Conservation (phyloP, 2,329 filamentous ascomycete genomes). For the Trichophyton benhamiae region DNA sequence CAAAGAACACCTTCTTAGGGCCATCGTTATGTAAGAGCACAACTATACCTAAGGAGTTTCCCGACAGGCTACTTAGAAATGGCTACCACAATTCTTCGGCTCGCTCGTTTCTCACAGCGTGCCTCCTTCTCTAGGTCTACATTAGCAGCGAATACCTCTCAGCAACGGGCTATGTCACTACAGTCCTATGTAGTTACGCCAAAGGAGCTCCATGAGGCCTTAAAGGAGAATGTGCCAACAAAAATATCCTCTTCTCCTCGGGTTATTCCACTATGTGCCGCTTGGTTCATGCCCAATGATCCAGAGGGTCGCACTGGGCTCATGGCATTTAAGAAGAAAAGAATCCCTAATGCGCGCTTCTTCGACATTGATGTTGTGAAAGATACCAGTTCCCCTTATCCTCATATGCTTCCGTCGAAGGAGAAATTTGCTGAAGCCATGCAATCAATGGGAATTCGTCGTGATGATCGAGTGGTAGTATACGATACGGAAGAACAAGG, state of each 20-base stretch:
- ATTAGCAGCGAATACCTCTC: slow-evolving; percentile 11
- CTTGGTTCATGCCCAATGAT: slow-evolving; percentile 96
- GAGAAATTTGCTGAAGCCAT: slow-evolving; percentile 76
- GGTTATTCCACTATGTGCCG: slow-evolving; percentile 77
- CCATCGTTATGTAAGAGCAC: slow-evolving; percentile 20
- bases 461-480: slow-evolving; percentile 82
- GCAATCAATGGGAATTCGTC: slow-evolving; percentile 73
- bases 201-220: slow-evolving; percentile 63
- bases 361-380: slow-evolving; percentile 91
- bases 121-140: slow-evolving; percentile 8
- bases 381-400: slow-evolving; percentile 76
- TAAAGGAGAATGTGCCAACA: slow-evolving; percentile 69
- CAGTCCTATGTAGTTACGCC: slow-evolving; percentile 80
- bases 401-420: slow-evolving; percentile 84
- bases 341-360: slow-evolving; percentile 83
- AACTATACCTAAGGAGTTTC: not conserved
- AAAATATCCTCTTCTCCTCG: slow-evolving; percentile 70
- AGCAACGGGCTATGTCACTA: slow-evolving; percentile 43
- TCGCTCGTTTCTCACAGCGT: slow-evolving; percentile 11
- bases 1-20: not conserved
- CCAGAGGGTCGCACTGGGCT: slow-evolving; percentile 59
- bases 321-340: slow-evolving; percentile 65
- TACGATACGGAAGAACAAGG: slow-evolving; percentile 87
- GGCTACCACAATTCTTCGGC: slow-evolving; percentile 26
- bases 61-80: slow-evolving; percentile 15